Conservation (phyloP, 164 flowering plant genomes). For the Taxillus chinensis region DNA sequence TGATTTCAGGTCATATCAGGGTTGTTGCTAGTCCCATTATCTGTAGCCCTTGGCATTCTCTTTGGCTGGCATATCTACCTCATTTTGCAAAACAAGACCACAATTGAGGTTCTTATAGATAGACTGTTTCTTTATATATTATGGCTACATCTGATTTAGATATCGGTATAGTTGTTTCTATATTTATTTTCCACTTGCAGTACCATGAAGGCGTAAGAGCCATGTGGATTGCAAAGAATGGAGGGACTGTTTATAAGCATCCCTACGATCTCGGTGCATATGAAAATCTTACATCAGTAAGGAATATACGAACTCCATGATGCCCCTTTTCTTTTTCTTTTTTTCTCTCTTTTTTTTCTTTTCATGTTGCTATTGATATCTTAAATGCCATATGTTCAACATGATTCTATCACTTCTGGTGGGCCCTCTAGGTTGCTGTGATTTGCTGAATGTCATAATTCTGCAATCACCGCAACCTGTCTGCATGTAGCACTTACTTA, state of each 20-base stretch:
- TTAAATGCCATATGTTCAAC: too few species aligned
- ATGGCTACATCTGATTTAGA: not conserved
- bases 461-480: too few species aligned
- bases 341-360: not conserved
- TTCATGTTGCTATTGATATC: not conserved
- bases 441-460: too few species aligned
- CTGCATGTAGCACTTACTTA: too few species aligned
- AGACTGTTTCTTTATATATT: not conserved
- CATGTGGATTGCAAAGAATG: conserved; percentile 89
- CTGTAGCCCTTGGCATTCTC: conserved; percentile 56
- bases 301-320: not conserved
- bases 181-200: conserved; percentile 28
- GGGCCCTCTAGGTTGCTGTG: too few species aligned
- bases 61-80: conserved; percentile 85
- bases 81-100: conserved; percentile 70
- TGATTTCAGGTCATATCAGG: conserved; percentile 60
- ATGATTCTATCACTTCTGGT: too few species aligned
- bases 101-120: conserved; percentile 67
- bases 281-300: conserved; percentile 71
- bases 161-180: not conserved
- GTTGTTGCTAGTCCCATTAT: conserved; percentile 51
- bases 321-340: conserved; percentile 1
- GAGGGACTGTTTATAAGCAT: conserved; percentile 62
- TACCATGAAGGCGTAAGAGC: conserved; percentile 98
- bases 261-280: conserved; percentile 80